Base-by-base conservation (phyloP, 2,329 filamentous ascomycete genomes). In the Dactylellina haptotyla region DNA sequence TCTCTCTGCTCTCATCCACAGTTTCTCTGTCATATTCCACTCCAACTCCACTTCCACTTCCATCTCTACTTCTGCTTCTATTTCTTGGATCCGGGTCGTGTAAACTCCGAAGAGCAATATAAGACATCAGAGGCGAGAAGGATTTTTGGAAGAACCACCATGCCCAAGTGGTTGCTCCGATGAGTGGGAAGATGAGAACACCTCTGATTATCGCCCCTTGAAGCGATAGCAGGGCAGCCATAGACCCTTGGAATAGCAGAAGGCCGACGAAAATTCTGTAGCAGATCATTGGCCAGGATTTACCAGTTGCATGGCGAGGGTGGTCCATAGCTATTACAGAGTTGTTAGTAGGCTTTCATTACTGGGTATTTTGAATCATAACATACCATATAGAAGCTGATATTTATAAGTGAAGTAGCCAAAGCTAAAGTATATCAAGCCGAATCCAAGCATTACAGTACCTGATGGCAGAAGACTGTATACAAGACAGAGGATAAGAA, bases 221-320 rank as follows among this genome's bases (percentile, higher is more conserved):
- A 26, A 95, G 82, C 1, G 91, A 91, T 65, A 99, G 86, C 75
- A 94, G 89, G 2, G 94, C 94, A 20, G 92, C 89, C 85, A 97
- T 95, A 50, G 95, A 92, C 20, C 96, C 82, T 80, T 99, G 93
- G 79, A 97, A 97, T 43, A 98, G 87, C 1, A 96, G 82, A 8
- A 97, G 82, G 0, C 95, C 95, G 23, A 97, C 83, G 64, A 98
- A 87, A 70, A 97, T 86, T 34, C 95, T 91, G 79, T 95, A 92
- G 82, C 93, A 97, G 75, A 99, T 97, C 86, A 99, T 96, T 53
- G 91, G 90, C 95, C 95, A 99, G 3, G 93, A 93, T 74, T 90
- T 89, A 18, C 96, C 96, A 0, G 94, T 98, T 14, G 93, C 92
- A 79, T 97, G 93, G 79, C 96, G 92, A 14, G 92, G 91, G 80